phyloP scores from a whole-genome alignment of 495 filamentous ascomycete genomes.

The Lophiotrema nucula region DNA sequence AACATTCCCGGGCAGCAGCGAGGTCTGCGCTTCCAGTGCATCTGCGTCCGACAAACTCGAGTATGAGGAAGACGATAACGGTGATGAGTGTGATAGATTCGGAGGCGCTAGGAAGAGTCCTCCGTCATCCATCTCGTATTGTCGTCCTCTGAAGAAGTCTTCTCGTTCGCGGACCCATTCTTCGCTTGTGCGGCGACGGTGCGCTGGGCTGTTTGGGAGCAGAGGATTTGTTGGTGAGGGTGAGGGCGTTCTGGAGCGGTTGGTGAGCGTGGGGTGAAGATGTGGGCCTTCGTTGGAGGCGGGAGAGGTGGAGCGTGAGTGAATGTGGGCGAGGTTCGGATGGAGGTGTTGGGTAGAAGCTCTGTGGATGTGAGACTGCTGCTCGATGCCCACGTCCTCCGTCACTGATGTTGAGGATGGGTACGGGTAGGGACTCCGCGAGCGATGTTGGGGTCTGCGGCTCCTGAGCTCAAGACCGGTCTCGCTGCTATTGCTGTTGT shows the following conservation, averaged over 20 bases:
- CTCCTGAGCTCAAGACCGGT: no score
- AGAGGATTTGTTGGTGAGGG: neutral
- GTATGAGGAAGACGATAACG: neutral
- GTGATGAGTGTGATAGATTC: neutral
- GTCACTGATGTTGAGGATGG: neutral
- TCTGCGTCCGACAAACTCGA: neutral
- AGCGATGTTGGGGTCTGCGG: no score
- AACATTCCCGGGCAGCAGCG: neutral
- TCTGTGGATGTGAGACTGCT: no score
- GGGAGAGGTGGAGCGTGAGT: no score
- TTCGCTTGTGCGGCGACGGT: neutral
- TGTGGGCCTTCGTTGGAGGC: neutral
- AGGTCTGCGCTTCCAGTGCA: conserved; percentile 5
- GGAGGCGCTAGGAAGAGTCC: no score
- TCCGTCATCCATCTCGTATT: no score
- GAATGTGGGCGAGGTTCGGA: no score
- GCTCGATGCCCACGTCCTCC: no score
- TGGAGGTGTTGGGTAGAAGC: no score
- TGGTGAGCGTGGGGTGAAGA: neutral
- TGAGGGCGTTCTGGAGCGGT: neutral
- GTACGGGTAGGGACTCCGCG: neutral
- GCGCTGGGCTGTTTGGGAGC: neutral
- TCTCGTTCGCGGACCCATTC: conserved; percentile 3
- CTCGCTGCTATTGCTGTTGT: no score
- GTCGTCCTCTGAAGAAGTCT: neutral